phyloP scores from a whole-genome alignment of 192 early-diverging fungal genomes.

The Rhizophagus prolifer region DNA sequence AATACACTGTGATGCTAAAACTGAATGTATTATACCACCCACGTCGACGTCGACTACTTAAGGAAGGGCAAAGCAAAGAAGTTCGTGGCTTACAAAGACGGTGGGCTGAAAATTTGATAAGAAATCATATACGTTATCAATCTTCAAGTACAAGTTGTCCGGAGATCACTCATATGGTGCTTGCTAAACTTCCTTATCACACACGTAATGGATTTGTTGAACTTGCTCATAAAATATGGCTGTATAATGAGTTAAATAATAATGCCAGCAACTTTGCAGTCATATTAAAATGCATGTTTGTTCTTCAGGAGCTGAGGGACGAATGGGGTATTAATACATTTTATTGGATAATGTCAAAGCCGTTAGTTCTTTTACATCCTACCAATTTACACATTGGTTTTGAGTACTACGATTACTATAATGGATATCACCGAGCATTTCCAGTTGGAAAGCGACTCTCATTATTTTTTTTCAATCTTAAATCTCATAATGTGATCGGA shows the following conservation, averaged over 20 bases:
- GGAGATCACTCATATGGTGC: not conserved
- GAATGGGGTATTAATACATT: not conserved
- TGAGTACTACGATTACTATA: not conserved
- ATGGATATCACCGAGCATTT: not conserved
- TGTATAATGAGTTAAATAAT: not conserved
- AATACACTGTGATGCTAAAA: conserved; percentile 17
- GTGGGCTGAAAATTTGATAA: not conserved
- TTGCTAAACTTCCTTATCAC: not conserved
- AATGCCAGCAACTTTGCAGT: conserved; percentile 34
- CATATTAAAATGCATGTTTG: conserved; percentile 34
- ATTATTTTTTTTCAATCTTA: not conserved
- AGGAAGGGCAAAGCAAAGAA: not conserved
- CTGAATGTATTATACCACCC: not conserved
- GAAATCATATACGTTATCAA: conserved; percentile 5
- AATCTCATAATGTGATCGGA: not conserved
- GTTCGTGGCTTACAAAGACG: not conserved
- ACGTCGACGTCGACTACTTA: too few relatives aligned
- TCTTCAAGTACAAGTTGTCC: not conserved
- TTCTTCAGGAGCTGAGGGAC: conserved; percentile 11
- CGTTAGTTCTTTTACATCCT: not conserved
- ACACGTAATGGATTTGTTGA: not conserved
- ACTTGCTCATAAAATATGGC: not conserved
- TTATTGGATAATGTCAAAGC: not conserved
- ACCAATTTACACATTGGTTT: not conserved
- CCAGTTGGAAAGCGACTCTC: conserved; percentile 15